phyloP scores from a whole-genome alignment of 805 yeast species.

The Candida ortonii region DNA sequence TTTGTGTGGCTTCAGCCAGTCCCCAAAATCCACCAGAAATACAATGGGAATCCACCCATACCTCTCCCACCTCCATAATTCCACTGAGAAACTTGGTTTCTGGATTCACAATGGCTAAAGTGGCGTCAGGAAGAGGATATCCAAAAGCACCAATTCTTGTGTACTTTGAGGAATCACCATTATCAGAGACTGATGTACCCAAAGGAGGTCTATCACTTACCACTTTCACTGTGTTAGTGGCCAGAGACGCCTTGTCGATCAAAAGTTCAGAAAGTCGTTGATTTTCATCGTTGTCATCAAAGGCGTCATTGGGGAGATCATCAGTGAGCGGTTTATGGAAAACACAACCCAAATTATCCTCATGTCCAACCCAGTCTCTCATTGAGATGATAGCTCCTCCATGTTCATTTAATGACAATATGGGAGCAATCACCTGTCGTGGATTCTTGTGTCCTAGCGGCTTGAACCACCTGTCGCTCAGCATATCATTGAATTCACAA shows the following conservation, averaged over 20 bases:
- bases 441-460: constrained; percentile 85
- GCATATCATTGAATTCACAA: constrained; percentile 85
- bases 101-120: constrained; percentile 90
- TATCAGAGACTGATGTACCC: constrained; percentile 42
- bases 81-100: constrained; percentile 76
- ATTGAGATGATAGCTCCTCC: constrained; percentile 94
- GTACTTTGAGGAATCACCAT: constrained; percentile 42
- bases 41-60: constrained; percentile 95
- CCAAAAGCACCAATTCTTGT: constrained; percentile 90
- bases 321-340: constrained; percentile 37
- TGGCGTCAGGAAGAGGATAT: constrained; percentile 90
- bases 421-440: constrained; percentile 77
- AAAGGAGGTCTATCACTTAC: constrained; percentile 56
- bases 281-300: constrained; percentile 22
- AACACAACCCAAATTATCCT: constrained; percentile 56
- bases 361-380: constrained; percentile 84
- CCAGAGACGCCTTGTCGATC: constrained; percentile 69
- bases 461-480: constrained; percentile 84
- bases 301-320: constrained; percentile 35
- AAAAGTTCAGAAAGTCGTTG: constrained; percentile 60
- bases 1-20: constrained; percentile 60
- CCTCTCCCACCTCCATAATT: constrained; percentile 84
- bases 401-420: constrained; percentile 84
- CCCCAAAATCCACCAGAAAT: constrained; percentile 90
- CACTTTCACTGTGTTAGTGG: constrained; percentile 68